Conservation (phyloP, 306 rosid genomes). For the Spatholobus suberectus region DNA sequence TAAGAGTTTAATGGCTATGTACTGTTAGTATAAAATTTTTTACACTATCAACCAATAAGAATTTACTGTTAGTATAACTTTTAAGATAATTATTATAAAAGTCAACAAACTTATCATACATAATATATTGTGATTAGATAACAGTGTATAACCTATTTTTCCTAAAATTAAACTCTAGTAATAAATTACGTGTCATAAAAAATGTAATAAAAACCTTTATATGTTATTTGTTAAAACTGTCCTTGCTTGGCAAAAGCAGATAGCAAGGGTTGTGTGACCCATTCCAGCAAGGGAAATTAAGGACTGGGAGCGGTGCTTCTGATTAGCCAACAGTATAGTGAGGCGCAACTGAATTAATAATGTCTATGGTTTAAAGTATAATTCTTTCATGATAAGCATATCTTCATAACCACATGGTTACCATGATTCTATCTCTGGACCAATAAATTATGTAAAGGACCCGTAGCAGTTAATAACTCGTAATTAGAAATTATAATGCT, state of each 20-base stretch:
- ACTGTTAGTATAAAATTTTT: too few species aligned
- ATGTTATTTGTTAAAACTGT: too few species aligned
- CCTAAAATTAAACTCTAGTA: too few species aligned
- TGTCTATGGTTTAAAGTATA: neutral
- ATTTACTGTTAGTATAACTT: too few species aligned
- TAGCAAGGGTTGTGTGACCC: neutral
- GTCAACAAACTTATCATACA: too few species aligned
- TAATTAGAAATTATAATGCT: neutral
- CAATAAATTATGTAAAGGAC: neutral
- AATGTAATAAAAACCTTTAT: too few species aligned
- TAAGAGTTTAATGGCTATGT: too few species aligned
- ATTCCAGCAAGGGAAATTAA: constrained; percentile 6
- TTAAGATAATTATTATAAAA: too few species aligned
- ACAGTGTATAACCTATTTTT: too few species aligned
- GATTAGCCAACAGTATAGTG: constrained; percentile 25
- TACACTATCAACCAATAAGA: too few species aligned
- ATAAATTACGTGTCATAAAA: too few species aligned
- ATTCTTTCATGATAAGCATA: neutral
- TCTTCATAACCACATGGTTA: constrained; percentile 31
- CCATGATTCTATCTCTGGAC: neutral
- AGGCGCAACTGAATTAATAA: neutral
- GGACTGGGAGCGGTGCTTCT: constrained; percentile 6
- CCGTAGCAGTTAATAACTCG: neutral
- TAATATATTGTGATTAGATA: too few species aligned
- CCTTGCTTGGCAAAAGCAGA: neutral